Percentiles rank a stretch among this genome's conserved stretches.
phyloP scores from a whole-genome alignment of 495 filamentous ascomycete species.

The Neurospora sp. region DNA sequence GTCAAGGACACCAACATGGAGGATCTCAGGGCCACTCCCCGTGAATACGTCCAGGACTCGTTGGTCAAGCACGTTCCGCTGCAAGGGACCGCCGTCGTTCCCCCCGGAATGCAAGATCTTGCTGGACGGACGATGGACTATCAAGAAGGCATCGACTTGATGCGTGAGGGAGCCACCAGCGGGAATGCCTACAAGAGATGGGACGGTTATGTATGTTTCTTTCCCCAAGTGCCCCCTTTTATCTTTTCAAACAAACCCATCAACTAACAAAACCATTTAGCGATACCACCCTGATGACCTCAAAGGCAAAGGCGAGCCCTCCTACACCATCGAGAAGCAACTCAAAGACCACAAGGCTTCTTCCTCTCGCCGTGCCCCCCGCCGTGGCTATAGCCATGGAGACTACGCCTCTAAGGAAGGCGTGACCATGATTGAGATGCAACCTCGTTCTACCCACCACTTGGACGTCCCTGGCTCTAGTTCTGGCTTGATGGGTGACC shows the following conservation, averaged over 20 bases:
- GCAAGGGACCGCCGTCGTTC: constrained; percentile 68
- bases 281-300: constrained; percentile 59
- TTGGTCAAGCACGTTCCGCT: constrained; percentile 69
- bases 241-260: neutral
- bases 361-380: neutral
- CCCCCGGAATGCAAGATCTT: constrained; percentile 57
- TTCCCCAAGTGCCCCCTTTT: neutral
- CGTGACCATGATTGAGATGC: constrained; percentile 25
- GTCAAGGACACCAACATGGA: constrained; percentile 62
- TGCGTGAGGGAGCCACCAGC: constrained; percentile 51
- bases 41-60: constrained; percentile 66
- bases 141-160: constrained; percentile 76
- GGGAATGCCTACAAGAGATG: constrained; percentile 59
- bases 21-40: constrained; percentile 73
- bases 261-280: constrained; percentile 28
- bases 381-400: neutral
- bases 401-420: constrained; percentile 8
- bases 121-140: constrained; percentile 66
- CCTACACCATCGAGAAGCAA: constrained; percentile 55
- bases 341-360: constrained; percentile 37
- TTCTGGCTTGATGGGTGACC: neutral
- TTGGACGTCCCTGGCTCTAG: neutral
- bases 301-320: constrained; percentile 74
- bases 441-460: constrained; percentile 9
- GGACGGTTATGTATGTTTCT: constrained; percentile 48